Evolutionary conservation across 371 early-diverging fungal genomes (phyloP).

Genomic region (Mortierella polycephala): DNA sequence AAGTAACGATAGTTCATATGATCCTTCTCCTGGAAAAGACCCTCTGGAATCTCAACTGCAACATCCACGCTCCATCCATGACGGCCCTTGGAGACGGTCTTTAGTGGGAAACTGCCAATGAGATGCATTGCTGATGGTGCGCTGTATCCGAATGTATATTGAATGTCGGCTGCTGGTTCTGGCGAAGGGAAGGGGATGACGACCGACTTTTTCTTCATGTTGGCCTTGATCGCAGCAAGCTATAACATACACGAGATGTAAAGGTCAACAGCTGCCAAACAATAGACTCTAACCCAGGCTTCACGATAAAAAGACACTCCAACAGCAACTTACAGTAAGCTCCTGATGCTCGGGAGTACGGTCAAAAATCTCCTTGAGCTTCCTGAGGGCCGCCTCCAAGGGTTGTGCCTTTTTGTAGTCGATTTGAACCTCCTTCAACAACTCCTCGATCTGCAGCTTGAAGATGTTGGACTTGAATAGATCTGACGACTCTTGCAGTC

Average conservation of each 20-base stretch:
- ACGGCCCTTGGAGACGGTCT: constrained; percentile 73
- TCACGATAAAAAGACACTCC: too few relatives aligned
- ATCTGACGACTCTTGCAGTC: constrained; percentile 82
- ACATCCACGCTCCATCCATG: constrained; percentile 86
- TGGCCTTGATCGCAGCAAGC: constrained; percentile 59
- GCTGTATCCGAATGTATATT: constrained; percentile 81
- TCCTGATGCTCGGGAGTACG: constrained; percentile 60
- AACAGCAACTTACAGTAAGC: constrained; percentile 57
- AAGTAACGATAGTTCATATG: constrained; percentile 94
- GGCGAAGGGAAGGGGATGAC: constrained; percentile 81
- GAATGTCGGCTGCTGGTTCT: constrained; percentile 72
- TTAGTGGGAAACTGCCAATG: constrained; percentile 91
- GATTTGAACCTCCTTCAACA: constrained; percentile 77
- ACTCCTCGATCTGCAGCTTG: constrained; percentile 91
- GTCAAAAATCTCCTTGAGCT: constrained; percentile 68
- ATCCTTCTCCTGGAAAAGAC: constrained; percentile 92
- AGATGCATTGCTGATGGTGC: constrained; percentile 82
- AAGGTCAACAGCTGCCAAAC: not conserved
- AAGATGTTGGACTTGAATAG: constrained; percentile 93
- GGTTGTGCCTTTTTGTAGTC: constrained; percentile 72
- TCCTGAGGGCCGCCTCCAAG: constrained; percentile 81
- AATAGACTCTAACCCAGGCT: too few relatives aligned
- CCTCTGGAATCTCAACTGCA: constrained; percentile 91
- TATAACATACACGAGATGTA: constrained; percentile 4
- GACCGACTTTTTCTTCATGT: constrained; percentile 63